Conservation (phyloP, 2,329 filamentous ascomycete species). For the Fusarium nurragi region DNA sequence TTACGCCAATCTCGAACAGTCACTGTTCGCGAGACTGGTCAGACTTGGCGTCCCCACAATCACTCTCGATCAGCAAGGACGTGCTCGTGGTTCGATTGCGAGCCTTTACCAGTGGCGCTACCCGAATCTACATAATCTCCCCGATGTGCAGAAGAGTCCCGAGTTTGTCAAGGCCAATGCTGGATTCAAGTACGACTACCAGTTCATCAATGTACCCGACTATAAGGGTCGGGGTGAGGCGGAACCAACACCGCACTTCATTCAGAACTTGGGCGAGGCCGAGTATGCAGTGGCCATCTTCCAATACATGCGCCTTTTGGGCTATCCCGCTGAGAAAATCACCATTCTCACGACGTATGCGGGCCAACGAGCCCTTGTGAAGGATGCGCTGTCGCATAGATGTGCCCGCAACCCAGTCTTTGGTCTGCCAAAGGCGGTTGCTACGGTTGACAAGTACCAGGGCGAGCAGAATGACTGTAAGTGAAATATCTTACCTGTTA, state of each 20-base stretch:
- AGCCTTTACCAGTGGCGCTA: constrained; percentile 96
- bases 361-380: constrained; percentile 87
- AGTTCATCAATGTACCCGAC: constrained; percentile 94
- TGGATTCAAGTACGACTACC: constrained; percentile 92
- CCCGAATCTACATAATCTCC: constrained; percentile 78
- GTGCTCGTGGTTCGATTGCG: constrained; percentile 86
- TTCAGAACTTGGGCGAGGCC: constrained; percentile 95
- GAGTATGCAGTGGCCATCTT: constrained; percentile 96
- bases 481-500: constrained; percentile 49
- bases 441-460: constrained; percentile 98
- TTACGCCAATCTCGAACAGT: constrained; percentile 96
- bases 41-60: constrained; percentile 92
- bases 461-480: constrained; percentile 99
- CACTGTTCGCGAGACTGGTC: constrained; percentile 89
- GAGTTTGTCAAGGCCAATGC: constrained; percentile 88
- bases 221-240: constrained; percentile 91
- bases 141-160: constrained; percentile 71
- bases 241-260: constrained; percentile 92
- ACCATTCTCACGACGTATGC: constrained; percentile 94
- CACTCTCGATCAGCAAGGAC: constrained; percentile 91
- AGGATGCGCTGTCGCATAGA: constrained; percentile 83
- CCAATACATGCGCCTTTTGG: constrained; percentile 96
- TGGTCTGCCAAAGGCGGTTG: constrained; percentile 87
- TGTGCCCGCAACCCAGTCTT: constrained; percentile 87
- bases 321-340: constrained; percentile 85